These are phyloP conservation scores for Trapa incisa DNA, from an alignment of 345 rosid species.

Conservation along the genomic window DNA sequence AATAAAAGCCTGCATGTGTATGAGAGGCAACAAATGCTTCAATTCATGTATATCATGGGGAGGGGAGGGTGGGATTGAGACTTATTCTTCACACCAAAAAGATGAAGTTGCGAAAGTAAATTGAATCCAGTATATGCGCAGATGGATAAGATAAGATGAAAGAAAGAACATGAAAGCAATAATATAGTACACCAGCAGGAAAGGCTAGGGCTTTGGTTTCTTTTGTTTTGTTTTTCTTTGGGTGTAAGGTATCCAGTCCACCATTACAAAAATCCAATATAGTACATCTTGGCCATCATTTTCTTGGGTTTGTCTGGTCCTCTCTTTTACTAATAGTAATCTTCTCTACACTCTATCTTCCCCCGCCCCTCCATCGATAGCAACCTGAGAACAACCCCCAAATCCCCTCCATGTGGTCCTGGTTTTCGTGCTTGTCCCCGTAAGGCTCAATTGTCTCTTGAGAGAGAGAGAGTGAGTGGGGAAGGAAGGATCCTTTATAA, in stretches of 20 bases:
- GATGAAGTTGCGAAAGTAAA: background rate
- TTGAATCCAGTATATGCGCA: background rate
- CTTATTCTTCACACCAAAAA: too few relatives aligned
- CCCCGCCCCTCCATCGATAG: conserved; percentile 32
- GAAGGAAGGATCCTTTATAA: conserved; percentile 35
- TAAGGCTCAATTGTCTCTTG: conserved; percentile 21
- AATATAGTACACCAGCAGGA: background rate
- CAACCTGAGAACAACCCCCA: conserved; percentile 57
- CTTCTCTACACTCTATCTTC: conserved; percentile 9
- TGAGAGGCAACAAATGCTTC: too few relatives aligned
- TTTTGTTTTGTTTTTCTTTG: background rate
- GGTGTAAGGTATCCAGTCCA: conserved; percentile 3
- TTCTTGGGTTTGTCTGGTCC: conserved; percentile 5
- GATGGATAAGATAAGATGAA: background rate
- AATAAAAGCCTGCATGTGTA: too few relatives aligned
- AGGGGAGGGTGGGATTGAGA: too few relatives aligned
- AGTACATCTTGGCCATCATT: conserved; percentile 10
- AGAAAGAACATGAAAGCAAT: background rate
- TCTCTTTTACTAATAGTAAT: conserved; percentile 23
- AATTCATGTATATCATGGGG: too few relatives aligned
- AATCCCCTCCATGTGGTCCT: conserved; percentile 60
- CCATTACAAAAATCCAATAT: conserved; percentile 13
- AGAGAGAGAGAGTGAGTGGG: conserved; percentile 16
- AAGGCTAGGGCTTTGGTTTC: background rate
- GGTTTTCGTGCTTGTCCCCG: conserved; percentile 34